These are phyloP conservation scores for Rhododendron williamsianum DNA, from an alignment of 148 eudicot genomes.

Conservation along the genomic window DNA sequence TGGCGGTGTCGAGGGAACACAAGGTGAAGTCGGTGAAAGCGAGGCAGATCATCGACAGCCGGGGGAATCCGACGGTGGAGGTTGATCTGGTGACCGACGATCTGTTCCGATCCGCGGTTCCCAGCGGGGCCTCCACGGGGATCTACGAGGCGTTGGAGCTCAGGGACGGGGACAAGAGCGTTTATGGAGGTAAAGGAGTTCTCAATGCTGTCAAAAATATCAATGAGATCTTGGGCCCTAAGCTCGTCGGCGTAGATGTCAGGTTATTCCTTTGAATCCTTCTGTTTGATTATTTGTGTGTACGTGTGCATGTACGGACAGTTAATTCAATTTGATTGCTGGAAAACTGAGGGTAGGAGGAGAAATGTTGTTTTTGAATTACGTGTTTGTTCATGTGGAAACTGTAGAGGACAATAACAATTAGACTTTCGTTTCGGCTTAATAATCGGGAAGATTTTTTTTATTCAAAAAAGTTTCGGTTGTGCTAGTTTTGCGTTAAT, in stretches of 20 bases:
- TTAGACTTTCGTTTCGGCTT: neutral
- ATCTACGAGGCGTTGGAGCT: conserved; percentile 97
- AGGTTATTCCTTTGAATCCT: conserved; percentile 26
- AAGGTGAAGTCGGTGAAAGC: conserved; percentile 73
- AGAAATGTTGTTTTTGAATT: neutral
- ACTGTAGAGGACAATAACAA: neutral
- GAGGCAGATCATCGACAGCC: conserved; percentile 88
- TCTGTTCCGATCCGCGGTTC: conserved; percentile 83
- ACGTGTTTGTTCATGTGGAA: neutral
- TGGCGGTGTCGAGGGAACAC: conserved; percentile 24
- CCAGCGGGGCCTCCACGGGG: conserved; percentile 96
- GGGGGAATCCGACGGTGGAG: conserved; percentile 97
- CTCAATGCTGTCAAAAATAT: conserved; percentile 73
- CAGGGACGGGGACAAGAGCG: conserved; percentile 76
- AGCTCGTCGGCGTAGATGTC: conserved; percentile 72
- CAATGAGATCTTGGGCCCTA: conserved; percentile 68
- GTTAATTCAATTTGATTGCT: neutral
- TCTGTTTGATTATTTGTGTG: neutral
- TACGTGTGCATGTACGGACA: neutral
- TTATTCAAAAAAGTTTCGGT: too few species aligned
- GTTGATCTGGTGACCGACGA: conserved; percentile 77
- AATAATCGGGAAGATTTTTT: neutral
- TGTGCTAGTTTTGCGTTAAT: too few species aligned
- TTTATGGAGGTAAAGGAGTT: conserved; percentile 91
- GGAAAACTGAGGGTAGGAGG: neutral